A percentile compares a stretch with the other conserved stretches of the same genome.
Conservation (phyloP, 139 green algal genomes). For the Closterium sp. region DNA sequence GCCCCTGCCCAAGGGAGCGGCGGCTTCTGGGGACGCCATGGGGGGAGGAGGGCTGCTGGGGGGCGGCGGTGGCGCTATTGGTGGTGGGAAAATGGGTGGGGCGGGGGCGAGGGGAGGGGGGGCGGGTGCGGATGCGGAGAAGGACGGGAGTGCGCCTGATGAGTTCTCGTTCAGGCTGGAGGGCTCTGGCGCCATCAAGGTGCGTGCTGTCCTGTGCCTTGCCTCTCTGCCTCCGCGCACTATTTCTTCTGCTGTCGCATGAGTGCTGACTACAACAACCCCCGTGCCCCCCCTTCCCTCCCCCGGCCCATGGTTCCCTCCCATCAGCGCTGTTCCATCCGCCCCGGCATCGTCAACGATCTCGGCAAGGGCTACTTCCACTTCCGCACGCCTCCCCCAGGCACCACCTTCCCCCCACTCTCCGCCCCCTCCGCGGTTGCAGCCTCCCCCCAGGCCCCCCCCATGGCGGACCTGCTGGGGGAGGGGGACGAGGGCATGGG, state of each 20-base stretch:
- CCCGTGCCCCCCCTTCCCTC: background rate
- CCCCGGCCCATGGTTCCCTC: background rate
- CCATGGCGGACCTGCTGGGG: conserved; percentile 1
- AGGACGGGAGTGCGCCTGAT: background rate
- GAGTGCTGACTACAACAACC: background rate
- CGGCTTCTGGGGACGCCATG: background rate
- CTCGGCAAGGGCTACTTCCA: conserved; percentile 39
- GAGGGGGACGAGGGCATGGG: background rate
- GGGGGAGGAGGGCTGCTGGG: no score
- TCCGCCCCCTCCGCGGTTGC: background rate
- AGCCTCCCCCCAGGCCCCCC: background rate
- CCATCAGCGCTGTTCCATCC: background rate
- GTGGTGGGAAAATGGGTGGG: background rate
- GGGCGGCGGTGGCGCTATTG: background rate
- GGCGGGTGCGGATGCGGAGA: background rate
- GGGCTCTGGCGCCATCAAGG: conserved; percentile 39
- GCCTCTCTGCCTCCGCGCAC: background rate
- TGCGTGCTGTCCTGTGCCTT: background rate
- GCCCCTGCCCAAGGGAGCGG: background rate
- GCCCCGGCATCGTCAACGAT: conserved; percentile 8
- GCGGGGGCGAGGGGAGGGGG: background rate
- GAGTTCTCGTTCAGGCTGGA: conserved; percentile 48
- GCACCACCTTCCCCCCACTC: background rate
- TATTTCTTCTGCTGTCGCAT: no score
- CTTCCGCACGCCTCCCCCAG: conserved; percentile 13